phyloP scores from a whole-genome alignment of 805 yeast species.

The Jamesozyma jinghongensis region DNA sequence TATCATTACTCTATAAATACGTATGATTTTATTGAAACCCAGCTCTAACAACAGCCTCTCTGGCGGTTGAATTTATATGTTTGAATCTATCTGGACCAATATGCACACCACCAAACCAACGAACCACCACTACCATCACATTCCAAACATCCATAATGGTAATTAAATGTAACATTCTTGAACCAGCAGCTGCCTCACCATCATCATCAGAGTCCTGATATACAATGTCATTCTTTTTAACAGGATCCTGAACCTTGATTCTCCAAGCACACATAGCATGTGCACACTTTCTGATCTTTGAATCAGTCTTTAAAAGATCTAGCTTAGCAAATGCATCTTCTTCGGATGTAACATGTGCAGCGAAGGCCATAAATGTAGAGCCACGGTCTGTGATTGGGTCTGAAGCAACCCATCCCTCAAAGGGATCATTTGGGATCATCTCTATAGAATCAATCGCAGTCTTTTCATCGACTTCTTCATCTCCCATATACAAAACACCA shows the following conservation, averaged over 20 bases:
- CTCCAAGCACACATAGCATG: constrained; percentile 90
- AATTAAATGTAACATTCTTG: constrained; percentile 69
- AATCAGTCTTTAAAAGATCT: constrained; percentile 48
- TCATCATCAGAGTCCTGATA: constrained; percentile 91
- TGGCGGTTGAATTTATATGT: constrained; percentile 81
- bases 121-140: constrained; percentile 67
- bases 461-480: constrained; percentile 20
- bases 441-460: constrained; percentile 7
- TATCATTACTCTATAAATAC: neutral
- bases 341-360: constrained; percentile 51
- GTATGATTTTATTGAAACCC: constrained; percentile 31
- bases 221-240: constrained; percentile 36
- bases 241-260: constrained; percentile 36
- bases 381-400: constrained; percentile 77
- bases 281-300: constrained; percentile 53
- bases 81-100: constrained; percentile 91
- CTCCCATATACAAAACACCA: constrained; percentile 37
- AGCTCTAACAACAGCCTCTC: constrained; percentile 71
- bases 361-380: constrained; percentile 76
- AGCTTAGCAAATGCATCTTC: constrained; percentile 54
- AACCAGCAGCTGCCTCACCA: constrained; percentile 96
- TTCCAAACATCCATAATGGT: constrained; percentile 75
- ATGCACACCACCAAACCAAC: constrained; percentile 92
- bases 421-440: constrained; percentile 34
- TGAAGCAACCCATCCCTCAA: constrained; percentile 69